A percentile compares a stretch with the other conserved stretches of the same genome.
phyloP scores from a whole-genome alignment of 2,329 filamentous ascomycete species.

The Ceratocystis variospora region DNA sequence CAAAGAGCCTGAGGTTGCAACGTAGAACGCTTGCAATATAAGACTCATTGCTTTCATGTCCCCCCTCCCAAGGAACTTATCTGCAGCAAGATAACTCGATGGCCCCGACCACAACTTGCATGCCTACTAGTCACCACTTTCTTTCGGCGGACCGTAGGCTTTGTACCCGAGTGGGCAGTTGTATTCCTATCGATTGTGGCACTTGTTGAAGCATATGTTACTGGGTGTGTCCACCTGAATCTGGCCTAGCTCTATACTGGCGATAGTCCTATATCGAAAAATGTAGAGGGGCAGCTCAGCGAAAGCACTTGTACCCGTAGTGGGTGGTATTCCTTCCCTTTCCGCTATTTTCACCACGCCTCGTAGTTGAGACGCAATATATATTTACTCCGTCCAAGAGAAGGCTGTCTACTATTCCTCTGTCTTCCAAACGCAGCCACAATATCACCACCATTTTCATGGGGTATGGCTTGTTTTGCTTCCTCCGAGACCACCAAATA shows the following conservation, averaged over 20 bases:
- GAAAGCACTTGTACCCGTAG: too few species aligned
- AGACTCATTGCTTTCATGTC: background rate
- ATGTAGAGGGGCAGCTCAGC: background rate
- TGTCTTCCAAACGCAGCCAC: too few species aligned
- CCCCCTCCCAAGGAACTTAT: background rate
- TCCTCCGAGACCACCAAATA: too few species aligned
- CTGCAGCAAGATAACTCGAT: background rate
- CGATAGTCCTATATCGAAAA: background rate
- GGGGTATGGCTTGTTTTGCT: too few species aligned
- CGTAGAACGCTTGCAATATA: background rate
- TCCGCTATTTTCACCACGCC: too few species aligned
- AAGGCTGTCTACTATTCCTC: too few species aligned
- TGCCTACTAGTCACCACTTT: background rate
- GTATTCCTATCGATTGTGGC: background rate
- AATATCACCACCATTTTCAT: too few species aligned
- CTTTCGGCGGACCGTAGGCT: background rate
- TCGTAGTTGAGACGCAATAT: too few species aligned
- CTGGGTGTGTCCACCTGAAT: background rate
- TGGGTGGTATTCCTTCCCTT: too few species aligned
- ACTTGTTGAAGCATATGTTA: background rate
- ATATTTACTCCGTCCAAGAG: too few species aligned
- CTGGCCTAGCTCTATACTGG: background rate
- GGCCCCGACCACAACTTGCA: background rate
- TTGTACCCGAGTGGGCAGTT: background rate
- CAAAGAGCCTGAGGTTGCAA: too few species aligned